Evolutionary conservation across 1,284 basidiomycete species (phyloP).

Genomic region (Veloboletus limbatus): DNA sequence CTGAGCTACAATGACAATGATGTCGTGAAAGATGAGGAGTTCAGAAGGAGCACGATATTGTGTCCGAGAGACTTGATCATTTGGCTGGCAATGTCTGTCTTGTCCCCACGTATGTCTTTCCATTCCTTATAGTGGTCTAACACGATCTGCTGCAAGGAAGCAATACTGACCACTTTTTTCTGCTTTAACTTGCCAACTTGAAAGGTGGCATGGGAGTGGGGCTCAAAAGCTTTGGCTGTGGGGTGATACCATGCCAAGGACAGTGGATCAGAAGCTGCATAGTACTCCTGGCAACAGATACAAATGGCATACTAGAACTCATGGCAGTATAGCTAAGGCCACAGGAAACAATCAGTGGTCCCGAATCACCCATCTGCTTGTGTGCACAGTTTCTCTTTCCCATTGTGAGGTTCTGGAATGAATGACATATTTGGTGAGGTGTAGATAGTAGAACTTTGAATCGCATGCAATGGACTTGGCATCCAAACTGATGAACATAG

Average conservation of each 20-base stretch:
- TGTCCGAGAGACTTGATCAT: not conserved
- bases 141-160: not conserved
- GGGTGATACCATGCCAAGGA: slow-evolving; percentile 13
- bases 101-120: not conserved
- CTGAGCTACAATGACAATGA: not conserved
- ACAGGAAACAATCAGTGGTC: slow-evolving; percentile 9
- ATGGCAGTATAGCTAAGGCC: slow-evolving; percentile 9
- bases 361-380: slow-evolving; percentile 6
- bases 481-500: slow-evolving; percentile 1
- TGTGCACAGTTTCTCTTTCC: not conserved
- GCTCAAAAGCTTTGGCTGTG: not conserved
- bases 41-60: not conserved
- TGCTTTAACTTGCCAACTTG: slow-evolving; percentile 2
- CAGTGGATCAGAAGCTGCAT: slow-evolving; percentile 2
- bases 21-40: not conserved
- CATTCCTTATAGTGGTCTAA: not conserved
- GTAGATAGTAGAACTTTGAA: not conserved
- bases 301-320: slow-evolving; percentile 4
- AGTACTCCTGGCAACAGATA: not conserved
- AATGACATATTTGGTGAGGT: slow-evolving; percentile 10
- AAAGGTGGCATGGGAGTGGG: not conserved
- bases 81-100: slow-evolving; percentile 1
- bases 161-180: not conserved
- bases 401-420: slow-evolving; percentile 2
- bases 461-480: not conserved